Evolutionary conservation across 2,329 filamentous ascomycete species (phyloP), one percentile per base, ranked within the genome.

Genomic region (Alternaria angustiovoidea): DNA sequence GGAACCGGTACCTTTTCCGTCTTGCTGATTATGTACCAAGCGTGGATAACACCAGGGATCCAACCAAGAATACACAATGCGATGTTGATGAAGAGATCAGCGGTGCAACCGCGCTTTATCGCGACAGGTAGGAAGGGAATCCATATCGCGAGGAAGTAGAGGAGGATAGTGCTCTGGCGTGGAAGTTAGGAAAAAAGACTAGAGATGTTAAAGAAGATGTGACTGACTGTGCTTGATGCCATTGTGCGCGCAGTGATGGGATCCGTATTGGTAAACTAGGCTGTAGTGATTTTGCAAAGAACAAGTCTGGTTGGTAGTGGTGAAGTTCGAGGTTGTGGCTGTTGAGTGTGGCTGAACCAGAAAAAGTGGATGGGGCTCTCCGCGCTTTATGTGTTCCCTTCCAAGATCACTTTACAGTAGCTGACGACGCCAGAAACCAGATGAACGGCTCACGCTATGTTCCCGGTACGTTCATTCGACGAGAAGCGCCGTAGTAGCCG

Each of bases 31-130:
- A 74, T 70, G 24, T 67, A 73, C 67, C 68, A 73, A 0, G 70
- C 66, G 34, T 74, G 74, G 8, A 76, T 61, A 0, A 76, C 68
- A 16, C 71, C 73, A 5, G 69, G 69, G 9, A 74, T 66, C 69
- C 74, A 78, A 11, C 78, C 80, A 6, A 81, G 62, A 16, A 78
- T 67, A 11, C 63, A 70, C 9, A 82, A 64, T 12, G 63, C 64
- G 41, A 82, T 77, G 60, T 81, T 81, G 63, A 81, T 81, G 20
- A 80, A 56, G 24, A 82, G 67, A 48, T 81, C 79, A 7, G 71
- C 73, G 26, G 71, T 71, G 54, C 79, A 81, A 32, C 78, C 80
- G 4, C 72, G 70, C 54, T 77, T 75, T 18, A 81, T 59, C 55
- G 80, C 76, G 20, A 81, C 80, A 7, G 79, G 74, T 2, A 81